Percentiles rank a stretch among this genome's conserved stretches.
These are phyloP conservation scores for Gentiana macrophylla DNA, from an alignment of 257 asterid species.

Conservation along the genomic window DNA sequence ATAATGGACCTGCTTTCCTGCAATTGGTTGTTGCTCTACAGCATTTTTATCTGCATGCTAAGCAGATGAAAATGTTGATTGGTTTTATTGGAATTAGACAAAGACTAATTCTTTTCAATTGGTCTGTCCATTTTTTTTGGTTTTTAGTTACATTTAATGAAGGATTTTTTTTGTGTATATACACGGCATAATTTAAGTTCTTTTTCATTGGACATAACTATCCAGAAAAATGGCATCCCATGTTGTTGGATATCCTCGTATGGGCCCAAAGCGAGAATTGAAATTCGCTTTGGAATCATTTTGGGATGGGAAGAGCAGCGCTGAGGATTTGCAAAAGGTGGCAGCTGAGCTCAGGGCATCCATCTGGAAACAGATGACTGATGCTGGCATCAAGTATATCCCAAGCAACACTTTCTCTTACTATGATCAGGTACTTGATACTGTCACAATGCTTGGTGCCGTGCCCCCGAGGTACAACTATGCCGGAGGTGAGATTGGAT, in stretches of 20 bases:
- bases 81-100: too few relatives aligned
- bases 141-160: not conserved
- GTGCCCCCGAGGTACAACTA: slow-evolving; percentile 85
- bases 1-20: not conserved
- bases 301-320: slow-evolving; percentile 70
- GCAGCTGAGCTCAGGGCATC: slow-evolving; percentile 52
- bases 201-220: slow-evolving; percentile 8
- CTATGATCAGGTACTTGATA: slow-evolving; percentile 74
- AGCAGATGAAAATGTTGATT: not conserved
- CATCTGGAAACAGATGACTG: slow-evolving; percentile 79
- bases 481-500: slow-evolving; percentile 85
- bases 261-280: slow-evolving; percentile 97
- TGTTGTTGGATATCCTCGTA: slow-evolving; percentile 75
- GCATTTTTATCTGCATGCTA: not conserved
- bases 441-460: slow-evolving; percentile 82
- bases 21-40: not conserved
- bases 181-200: slow-evolving; percentile 25
- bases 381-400: slow-evolving; percentile 66
- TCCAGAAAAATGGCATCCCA: slow-evolving; percentile 69
- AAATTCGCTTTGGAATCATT: slow-evolving; percentile 76
- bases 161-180: not conserved
- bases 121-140: too few relatives aligned
- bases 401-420: slow-evolving; percentile 87
- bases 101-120: too few relatives aligned
- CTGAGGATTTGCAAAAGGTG: slow-evolving; percentile 58